Conservation (phyloP, 164 flowering plant species). For the Kingdonia uniflora region DNA sequence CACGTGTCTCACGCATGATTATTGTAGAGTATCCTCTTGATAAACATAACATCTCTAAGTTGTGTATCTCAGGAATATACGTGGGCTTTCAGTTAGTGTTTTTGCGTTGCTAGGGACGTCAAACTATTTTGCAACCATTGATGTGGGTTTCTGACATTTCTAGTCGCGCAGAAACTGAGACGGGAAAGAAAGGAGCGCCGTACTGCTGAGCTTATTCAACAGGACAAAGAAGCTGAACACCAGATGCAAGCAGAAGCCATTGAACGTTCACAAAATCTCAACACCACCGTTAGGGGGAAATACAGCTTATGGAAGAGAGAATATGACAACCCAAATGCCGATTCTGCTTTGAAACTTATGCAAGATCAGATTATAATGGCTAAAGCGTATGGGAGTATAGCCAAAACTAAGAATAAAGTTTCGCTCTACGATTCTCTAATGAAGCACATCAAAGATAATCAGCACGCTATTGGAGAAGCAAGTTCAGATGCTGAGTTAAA, state of each 20-base stretch:
- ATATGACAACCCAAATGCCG: constrained; percentile 52
- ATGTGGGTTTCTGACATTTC: background rate
- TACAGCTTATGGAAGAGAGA: constrained; percentile 92
- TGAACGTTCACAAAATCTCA: constrained; percentile 37
- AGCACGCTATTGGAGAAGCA: constrained; percentile 68
- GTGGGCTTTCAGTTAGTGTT: too few relatives aligned
- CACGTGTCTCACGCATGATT: too few relatives aligned
- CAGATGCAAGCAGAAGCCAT: constrained; percentile 50
- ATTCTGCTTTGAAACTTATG: constrained; percentile 46
- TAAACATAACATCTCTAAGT: too few relatives aligned
- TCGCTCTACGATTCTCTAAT: constrained; percentile 48
- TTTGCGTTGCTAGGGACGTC: too few relatives aligned
- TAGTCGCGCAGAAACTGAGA: constrained; percentile 42
- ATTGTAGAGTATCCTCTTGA: too few relatives aligned
- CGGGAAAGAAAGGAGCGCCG: constrained; percentile 45
- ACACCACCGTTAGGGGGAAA: constrained; percentile 47
- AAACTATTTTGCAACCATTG: too few relatives aligned
- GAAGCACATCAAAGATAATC: constrained; percentile 39
- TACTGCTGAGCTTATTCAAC: constrained; percentile 34
- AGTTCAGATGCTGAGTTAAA: constrained; percentile 68
- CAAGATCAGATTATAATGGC: constrained; percentile 61
- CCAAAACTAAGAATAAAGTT: constrained; percentile 32
- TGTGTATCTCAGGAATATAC: too few relatives aligned
- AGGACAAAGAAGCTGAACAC: constrained; percentile 39
- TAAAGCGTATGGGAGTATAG: constrained; percentile 45